Evolutionary conservation across 352 stramenopile genomes (phyloP), one percentile per base, ranked within the genome.

Genomic region (Blastocystis sp.): DNA sequence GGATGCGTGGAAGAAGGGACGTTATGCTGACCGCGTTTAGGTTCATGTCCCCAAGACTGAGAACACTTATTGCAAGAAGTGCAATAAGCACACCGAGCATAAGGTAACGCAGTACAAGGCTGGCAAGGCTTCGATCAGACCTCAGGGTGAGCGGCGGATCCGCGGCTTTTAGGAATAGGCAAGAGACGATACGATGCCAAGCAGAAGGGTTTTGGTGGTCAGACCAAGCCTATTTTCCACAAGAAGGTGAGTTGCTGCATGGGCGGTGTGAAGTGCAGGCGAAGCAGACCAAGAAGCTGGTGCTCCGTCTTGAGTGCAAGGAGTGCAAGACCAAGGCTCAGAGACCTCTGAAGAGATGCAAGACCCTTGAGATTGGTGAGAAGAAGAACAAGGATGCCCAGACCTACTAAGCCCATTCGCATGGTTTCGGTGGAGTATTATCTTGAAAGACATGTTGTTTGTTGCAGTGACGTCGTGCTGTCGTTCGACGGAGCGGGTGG

Each of bases 71-170:
- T 99, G 97, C 93, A 98, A 98, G 92, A 98, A 97, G 92, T 99
- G 97, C 95, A 93, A 94, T 89, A 99, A 98, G 94, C 97, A 99
- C 93, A 97, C 95, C 68, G 90, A 97, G 74, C 96, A 99, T 94
- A 99, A 99, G 94, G 97, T 99, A 71, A 98, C 96, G 69, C 97
- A 99, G 93, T 99, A 99, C 95, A 99, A 99, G 93, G 93, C 96
- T 77, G 97, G 97, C 89, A 99, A 99, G 93, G 97, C 97, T 54
- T 98, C 95, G 87, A 98, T 99, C 93, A 99, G 97, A 92, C 96
- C 97, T 76, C 97, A 99, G 92, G 95, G 89, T 89, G 19, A 28
- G 76, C 34, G 4, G 14, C 66, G 48, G 1, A 17, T 19, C 17
- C 7, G 1, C 0, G 52, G 3, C 17, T 38, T 11, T 57, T 48